Base-by-base conservation (phyloP, 768 basidiomycete genomes). In the Hygrocybe coccinea region DNA sequence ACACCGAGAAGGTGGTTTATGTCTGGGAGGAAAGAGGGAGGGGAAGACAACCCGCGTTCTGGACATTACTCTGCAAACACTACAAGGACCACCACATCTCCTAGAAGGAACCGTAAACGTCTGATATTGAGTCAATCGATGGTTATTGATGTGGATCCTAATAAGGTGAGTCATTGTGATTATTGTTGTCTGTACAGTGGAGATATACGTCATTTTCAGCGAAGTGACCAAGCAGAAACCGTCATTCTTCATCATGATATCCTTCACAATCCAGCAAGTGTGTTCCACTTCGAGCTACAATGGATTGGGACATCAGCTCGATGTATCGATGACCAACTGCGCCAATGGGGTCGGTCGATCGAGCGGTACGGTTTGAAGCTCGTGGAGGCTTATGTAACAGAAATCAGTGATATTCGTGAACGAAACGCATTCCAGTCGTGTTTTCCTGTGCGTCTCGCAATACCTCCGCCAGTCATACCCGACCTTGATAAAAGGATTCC, bases 281-380 rank as follows among this genome's bases (percentile, higher is more conserved):
- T 89, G 56, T 97, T 97, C 73, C 95, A 98, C 69, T 94, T 98
- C 63, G 95, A 99, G 69, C 77, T 99, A 25, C 91, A 95, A 58
- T 99, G 97, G 95, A 87, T 98, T 38, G 94, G 92, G 2, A 89
- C 94, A 1, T 94, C 93, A 1, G 92, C 94, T 21, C 83, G 90
- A 19, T 87, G 86, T 59, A 89, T 98, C 50, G 95, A 97, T 60
- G 93, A 95, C 60, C 80, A 87, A 50, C 77, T 97, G 21, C 83
- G 87, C 37, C 78, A 81, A 50, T 94, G 93, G 89, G 82, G 81
- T 54, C 78, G 89, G 38, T 79, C 82, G 3, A 90, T 95, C 44
- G 94, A 95, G 59, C 80, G 86, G 50, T 93, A 93, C 58, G 95
- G 95, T 2, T 76, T 98, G 54, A 90, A 84, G 67, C 82, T 99